Conservation (phyloP, 2,329 filamentous ascomycete genomes). For the Trichoderma simmonsii region DNA sequence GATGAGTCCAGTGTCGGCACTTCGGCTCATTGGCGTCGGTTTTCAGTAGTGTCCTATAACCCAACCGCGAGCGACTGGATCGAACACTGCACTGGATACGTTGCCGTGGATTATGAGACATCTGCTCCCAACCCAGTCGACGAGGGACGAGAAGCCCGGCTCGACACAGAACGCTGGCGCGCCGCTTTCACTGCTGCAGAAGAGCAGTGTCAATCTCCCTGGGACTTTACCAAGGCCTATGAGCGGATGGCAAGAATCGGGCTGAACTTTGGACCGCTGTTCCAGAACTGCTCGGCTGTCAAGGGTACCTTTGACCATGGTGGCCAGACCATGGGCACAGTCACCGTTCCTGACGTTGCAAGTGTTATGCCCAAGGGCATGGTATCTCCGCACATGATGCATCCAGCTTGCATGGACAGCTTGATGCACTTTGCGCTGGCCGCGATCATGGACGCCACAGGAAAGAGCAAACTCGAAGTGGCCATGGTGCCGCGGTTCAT, state of each 20-base stretch:
- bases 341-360: constrained; percentile 16
- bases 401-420: constrained; percentile 21
- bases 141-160: background rate
- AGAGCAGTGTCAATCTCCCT: background rate
- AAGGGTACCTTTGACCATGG: background rate
- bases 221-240: constrained; percentile 8
- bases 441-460: background rate
- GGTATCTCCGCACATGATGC: constrained; percentile 19
- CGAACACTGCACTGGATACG: constrained; percentile 20
- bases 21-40: constrained; percentile 17
- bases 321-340: background rate
- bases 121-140: constrained; percentile 10
- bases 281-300: constrained; percentile 15
- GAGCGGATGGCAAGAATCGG: constrained; percentile 15
- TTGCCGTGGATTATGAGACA: constrained; percentile 6
- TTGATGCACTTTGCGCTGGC: constrained; percentile 12
- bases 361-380: constrained; percentile 19
- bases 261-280: constrained; percentile 17
- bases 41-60: constrained; percentile 14
- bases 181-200: background rate
- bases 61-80: constrained; percentile 17
- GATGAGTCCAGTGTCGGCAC: constrained; percentile 18
- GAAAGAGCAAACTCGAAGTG: background rate
- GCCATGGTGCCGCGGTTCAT: constrained; percentile 15
- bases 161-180: background rate